These are phyloP conservation scores for Pseudisothecium myosuroides DNA, from an alignment of 225 moss, liverwort and hornwort species.

Conservation along the genomic window DNA sequence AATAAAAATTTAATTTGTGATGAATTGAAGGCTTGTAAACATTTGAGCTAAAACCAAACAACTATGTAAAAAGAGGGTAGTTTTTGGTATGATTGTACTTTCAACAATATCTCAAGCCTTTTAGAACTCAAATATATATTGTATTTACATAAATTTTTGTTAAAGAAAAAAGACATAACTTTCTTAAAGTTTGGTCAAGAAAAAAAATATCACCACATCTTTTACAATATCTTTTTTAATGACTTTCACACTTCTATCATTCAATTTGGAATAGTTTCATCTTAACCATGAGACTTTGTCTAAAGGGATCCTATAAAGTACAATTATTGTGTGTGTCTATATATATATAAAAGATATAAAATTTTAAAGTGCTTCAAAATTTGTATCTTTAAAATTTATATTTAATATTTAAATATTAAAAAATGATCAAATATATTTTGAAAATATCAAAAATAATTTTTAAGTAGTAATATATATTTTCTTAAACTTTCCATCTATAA, in stretches of 20 bases:
- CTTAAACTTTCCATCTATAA: no score
- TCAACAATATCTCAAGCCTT: neutral
- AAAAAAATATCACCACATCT: neutral
- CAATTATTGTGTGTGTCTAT: no score
- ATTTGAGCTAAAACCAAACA: neutral
- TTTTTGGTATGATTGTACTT: neutral
- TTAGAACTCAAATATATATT: neutral
- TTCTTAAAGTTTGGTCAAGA: neutral
- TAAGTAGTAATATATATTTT: neutral
- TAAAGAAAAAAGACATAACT: rapidly evolving
- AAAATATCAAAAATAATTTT: neutral
- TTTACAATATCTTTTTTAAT: no score
- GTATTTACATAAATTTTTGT: neutral
- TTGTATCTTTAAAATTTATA: no score
- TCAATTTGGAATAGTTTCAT: no score
- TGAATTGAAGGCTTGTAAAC: neutral
- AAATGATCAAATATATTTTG: neutral
- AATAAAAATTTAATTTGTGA: neutral
- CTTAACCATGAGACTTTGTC: neutral
- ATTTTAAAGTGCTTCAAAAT: no score
- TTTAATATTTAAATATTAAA: neutral
- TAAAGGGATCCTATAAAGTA: rapidly evolving
- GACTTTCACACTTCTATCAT: neutral
- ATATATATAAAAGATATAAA: neutral
- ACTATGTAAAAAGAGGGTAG: no score